Conservation (phyloP, 768 basidiomycete genomes). For the Coprinopsis marcescibilis region DNA sequence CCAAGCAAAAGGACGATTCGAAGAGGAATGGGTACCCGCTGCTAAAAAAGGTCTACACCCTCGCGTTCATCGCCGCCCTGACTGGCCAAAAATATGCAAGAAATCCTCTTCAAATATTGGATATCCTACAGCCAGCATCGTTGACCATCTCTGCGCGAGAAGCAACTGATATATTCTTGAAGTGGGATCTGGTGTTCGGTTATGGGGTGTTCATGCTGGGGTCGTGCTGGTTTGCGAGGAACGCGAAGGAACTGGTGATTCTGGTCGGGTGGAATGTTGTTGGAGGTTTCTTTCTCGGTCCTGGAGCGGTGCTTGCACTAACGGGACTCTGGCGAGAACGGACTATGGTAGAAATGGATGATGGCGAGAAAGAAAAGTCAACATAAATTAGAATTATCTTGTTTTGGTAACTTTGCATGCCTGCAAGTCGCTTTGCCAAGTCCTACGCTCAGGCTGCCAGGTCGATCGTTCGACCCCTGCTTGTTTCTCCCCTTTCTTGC, state of each 20-base stretch:
- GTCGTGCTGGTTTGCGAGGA: neutral
- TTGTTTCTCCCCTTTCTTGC: constrained; percentile 10
- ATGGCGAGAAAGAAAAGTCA: too few species aligned
- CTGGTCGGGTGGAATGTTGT: neutral
- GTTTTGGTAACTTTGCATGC: too few species aligned
- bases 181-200: neutral
- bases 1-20: neutral
- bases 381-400: too few species aligned
- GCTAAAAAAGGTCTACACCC: neutral
- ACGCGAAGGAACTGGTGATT: neutral
- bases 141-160: neutral
- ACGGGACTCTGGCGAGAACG: neutral
- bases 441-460: too few species aligned
- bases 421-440: too few species aligned
- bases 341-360: neutral
- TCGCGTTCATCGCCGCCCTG: too few species aligned
- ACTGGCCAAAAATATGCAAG: neutral
- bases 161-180: neutral
- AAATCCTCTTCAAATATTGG: neutral
- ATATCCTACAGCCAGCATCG: neutral
- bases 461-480: neutral
- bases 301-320: neutral
- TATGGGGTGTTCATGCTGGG: neutral
- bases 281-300: neutral
- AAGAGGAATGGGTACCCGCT: neutral